Evolutionary conservation across 192 early-diverging fungal genomes (phyloP).

Genomic region (Umbelopsis vinacea): DNA sequence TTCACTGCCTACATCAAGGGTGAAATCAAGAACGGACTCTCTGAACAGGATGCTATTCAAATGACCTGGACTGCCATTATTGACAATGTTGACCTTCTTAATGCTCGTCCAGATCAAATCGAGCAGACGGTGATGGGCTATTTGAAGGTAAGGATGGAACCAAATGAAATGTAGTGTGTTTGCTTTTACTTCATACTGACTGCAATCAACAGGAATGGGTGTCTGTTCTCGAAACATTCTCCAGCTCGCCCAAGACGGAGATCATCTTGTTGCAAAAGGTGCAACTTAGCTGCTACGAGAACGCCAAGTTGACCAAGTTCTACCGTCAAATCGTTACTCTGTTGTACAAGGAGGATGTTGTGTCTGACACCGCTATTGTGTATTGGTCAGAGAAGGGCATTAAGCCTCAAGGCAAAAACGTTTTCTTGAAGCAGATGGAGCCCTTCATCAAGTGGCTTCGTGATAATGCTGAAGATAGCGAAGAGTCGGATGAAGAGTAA

Average conservation of each 20-base stretch:
- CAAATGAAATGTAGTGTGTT: constrained; percentile 16
- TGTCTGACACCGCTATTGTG: constrained; percentile 90
- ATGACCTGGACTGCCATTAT: constrained; percentile 87
- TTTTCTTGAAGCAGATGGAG: constrained; percentile 94
- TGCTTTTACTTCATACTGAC: not conserved
- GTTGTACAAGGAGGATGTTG: constrained; percentile 89
- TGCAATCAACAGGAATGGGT: constrained; percentile 61
- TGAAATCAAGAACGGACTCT: constrained; percentile 69
- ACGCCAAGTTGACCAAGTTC: constrained; percentile 86
- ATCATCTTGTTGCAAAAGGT: constrained; percentile 84
- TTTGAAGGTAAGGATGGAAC: constrained; percentile 45
- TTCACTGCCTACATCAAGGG: constrained; percentile 67
- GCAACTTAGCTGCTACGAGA: constrained; percentile 86
- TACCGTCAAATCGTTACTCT: constrained; percentile 82
- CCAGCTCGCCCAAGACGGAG: constrained; percentile 82
- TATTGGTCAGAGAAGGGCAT: constrained; percentile 96
- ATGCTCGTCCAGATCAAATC: constrained; percentile 80
- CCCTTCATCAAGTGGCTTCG: constrained; percentile 84
- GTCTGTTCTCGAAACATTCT: constrained; percentile 75
- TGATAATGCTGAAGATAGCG: constrained; percentile 68
- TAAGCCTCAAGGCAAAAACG: constrained; percentile 83
- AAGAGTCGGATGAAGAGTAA: constrained; percentile 68
- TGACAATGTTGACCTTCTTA: constrained; percentile 77
- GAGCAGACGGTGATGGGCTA: constrained; percentile 71
- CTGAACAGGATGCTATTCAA: constrained; percentile 74